A percentile compares a stretch with the other conserved stretches of the same genome.
These are phyloP conservation scores for Sugiyamaella americana DNA, from an alignment of 805 yeast species.

Conservation along the genomic window DNA sequence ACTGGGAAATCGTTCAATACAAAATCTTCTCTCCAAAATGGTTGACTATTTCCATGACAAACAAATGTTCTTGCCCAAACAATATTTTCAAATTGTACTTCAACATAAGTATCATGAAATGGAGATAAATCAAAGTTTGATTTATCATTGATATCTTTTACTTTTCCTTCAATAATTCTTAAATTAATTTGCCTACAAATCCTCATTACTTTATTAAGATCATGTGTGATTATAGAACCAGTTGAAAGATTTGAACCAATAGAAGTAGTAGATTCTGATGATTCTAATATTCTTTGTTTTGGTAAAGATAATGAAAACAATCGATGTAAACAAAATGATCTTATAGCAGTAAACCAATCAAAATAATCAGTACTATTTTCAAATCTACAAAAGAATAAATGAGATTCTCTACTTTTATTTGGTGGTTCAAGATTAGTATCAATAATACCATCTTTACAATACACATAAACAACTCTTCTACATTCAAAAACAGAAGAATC, in stretches of 20 bases:
- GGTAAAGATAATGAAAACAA: constrained; percentile 22
- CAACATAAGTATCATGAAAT: constrained; percentile 48
- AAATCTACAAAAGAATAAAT: constrained; percentile 21
- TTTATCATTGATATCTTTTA: constrained; percentile 3
- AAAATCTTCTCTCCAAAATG: constrained; percentile 83
- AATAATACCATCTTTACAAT: constrained; percentile 6
- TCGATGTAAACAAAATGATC: constrained; percentile 23
- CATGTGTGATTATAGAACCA: constrained; percentile 5
- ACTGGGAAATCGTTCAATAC: constrained; percentile 47
- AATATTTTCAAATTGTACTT: constrained; percentile 62
- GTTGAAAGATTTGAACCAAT: not conserved
- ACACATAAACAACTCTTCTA: constrained; percentile 15
- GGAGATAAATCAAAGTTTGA: constrained; percentile 11
- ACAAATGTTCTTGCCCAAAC: constrained; percentile 76
- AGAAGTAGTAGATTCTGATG: not conserved
- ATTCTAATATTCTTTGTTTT: not conserved
- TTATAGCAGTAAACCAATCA: constrained; percentile 30
- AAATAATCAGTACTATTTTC: constrained; percentile 15
- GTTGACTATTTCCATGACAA: constrained; percentile 43
- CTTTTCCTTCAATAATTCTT: constrained; percentile 19
- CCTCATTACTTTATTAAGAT: constrained; percentile 15
- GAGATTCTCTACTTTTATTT: constrained; percentile 5
- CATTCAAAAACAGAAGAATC: constrained; percentile 19
- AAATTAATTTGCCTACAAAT: constrained; percentile 16
- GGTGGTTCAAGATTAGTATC: constrained; percentile 3